Evolutionary conservation across 352 stramenopile species (phyloP).

Genomic region (Globisporangium nodosum): DNA sequence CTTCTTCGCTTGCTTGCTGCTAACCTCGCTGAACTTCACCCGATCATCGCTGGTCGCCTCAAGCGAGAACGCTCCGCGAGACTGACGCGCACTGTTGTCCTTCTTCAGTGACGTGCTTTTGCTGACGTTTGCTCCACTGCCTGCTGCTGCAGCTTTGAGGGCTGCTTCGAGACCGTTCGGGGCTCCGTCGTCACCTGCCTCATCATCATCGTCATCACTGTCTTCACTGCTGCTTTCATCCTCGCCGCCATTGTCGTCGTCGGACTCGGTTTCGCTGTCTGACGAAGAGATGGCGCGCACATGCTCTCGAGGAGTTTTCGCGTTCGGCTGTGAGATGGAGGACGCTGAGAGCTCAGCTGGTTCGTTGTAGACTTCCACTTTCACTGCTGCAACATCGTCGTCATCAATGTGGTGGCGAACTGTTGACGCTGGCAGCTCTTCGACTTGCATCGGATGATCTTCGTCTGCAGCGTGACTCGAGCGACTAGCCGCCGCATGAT

Average conservation of each 20-base stretch:
- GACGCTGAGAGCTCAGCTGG: not conserved
- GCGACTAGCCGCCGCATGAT: too few species aligned
- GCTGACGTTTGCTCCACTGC: constrained; percentile 4
- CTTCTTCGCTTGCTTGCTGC: constrained; percentile 10
- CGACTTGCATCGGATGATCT: too few species aligned
- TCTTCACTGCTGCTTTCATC: not conserved
- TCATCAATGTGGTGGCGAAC: not conserved
- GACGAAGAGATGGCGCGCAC: constrained; percentile 17
- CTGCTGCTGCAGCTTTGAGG: constrained; percentile 27
- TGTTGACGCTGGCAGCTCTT: too few species aligned
- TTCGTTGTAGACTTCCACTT: not conserved
- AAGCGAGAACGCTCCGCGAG: constrained; percentile 4
- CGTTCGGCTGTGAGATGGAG: not conserved
- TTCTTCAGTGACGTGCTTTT: not conserved
- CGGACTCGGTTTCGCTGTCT: constrained; percentile 22
- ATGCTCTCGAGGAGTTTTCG: not conserved
- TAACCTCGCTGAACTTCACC: constrained; percentile 3
- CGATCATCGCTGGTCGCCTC: constrained; percentile 7
- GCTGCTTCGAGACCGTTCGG: constrained; percentile 56
- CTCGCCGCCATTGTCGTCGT: constrained; percentile 22
- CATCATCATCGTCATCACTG: not conserved
- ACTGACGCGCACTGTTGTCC: constrained; percentile 1
- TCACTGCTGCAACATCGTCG: not conserved
- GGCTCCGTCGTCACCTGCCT: constrained; percentile 5
- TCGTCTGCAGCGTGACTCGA: too few species aligned